These are phyloP conservation scores for Meira nashicola DNA, from an alignment of 1,284 basidiomycete genomes.

Conservation along the genomic window DNA sequence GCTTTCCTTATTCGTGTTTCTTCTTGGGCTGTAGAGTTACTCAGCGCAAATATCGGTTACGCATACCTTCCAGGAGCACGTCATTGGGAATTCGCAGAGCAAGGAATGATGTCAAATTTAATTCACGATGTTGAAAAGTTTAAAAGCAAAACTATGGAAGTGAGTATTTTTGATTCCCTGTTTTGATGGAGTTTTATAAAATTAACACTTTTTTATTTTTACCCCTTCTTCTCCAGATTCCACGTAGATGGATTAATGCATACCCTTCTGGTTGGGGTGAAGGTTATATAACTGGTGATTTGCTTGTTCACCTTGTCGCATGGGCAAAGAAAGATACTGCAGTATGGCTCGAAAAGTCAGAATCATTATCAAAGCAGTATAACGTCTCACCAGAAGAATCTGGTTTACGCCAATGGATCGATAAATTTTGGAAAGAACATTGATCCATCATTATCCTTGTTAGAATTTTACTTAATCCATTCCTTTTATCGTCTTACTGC, in stretches of 20 bases:
- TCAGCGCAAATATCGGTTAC: neutral
- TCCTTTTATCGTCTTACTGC: too few relatives aligned
- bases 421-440: too few relatives aligned
- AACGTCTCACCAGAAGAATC: too few relatives aligned
- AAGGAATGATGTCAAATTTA: neutral
- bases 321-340: too few relatives aligned
- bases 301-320: too few relatives aligned
- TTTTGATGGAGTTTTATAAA: neutral
- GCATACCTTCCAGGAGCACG: neutral
- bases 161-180: neutral
- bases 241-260: neutral
- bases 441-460: too few relatives aligned
- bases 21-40: neutral
- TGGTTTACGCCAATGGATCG: too few relatives aligned
- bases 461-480: too few relatives aligned
- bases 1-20: neutral
- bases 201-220: neutral
- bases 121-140: neutral
- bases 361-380: too few relatives aligned
- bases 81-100: neutral
- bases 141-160: neutral
- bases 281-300: neutral
- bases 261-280: neutral
- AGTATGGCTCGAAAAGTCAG: too few relatives aligned
- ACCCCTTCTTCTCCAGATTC: neutral